phyloP scores from a whole-genome alignment of 192 early-diverging fungal species.

The Dissophora ornata region DNA sequence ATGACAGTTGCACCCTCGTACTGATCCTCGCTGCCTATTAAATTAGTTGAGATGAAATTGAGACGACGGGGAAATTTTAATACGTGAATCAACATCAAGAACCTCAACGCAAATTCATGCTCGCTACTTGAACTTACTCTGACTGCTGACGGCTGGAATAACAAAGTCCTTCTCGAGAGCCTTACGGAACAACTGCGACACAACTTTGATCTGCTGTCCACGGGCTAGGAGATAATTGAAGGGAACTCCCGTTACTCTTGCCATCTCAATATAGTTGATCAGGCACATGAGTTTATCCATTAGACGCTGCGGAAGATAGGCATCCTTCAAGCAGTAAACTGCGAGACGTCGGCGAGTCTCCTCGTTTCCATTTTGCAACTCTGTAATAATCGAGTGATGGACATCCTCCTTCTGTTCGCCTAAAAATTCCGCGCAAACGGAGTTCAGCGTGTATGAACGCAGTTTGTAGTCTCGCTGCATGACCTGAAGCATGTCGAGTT shows the following conservation, averaged over 20 bases:
- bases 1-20: slow-evolving; percentile 98
- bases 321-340: slow-evolving; percentile 98
- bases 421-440: slow-evolving; percentile 95
- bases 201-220: slow-evolving; percentile 98
- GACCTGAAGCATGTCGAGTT: slow-evolving; percentile 92
- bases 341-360: slow-evolving; percentile 95
- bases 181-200: slow-evolving; percentile 94
- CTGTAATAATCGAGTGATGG: slow-evolving; percentile 97
- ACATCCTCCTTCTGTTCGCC: slow-evolving; percentile 99
- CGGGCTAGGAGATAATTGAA: slow-evolving; percentile 94
- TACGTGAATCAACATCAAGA: background rate
- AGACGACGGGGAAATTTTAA: background rate
- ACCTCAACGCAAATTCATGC: too few species aligned
- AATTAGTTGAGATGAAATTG: background rate
- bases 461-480: slow-evolving; percentile 98
- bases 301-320: slow-evolving; percentile 90
- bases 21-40: slow-evolving; percentile 79
- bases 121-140: slow-evolving; percentile 59
- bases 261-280: slow-evolving; percentile 99
- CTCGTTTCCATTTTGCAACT: slow-evolving; percentile 94
- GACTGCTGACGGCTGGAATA: slow-evolving; percentile 87
- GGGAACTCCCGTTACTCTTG: slow-evolving; percentile 95
- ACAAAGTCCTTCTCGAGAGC: slow-evolving; percentile 84
- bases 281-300: slow-evolving; percentile 98
- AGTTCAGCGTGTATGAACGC: slow-evolving; percentile 94